Base-by-base conservation (phyloP, 2,329 filamentous ascomycete species). In the Waltergamsia citrina region DNA sequence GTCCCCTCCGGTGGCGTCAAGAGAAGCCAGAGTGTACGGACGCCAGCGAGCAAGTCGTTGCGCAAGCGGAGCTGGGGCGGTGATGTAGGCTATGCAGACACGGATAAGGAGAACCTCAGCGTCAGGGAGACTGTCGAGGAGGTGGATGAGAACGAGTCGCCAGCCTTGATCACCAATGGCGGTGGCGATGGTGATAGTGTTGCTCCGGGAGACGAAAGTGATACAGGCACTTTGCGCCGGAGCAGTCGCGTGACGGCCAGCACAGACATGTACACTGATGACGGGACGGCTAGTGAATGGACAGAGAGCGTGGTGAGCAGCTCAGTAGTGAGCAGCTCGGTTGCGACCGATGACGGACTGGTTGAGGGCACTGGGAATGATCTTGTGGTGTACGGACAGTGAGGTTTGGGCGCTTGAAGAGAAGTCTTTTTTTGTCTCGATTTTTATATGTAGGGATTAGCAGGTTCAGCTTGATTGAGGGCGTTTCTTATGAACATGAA, bases 11-110 rank as follows among this genome's bases (percentile, higher is more conserved):
- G 74, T 15, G 76, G 74, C 30, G 67, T 94, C 43, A 81, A 81
- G 60, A 72, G 84, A 39, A 88, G 81, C 53, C 81, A 88, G 52
- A 87, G 82, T 38, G 81, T 86, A 43, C 79, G 83, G 46, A 75
- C 74, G 16, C 68, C 76, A 19, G 39, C 44, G 16, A 44, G 41
- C 24, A 65, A 67, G 18, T 60, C 63, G 1, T 52, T 74, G 30
- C 69, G 82, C 31, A 86, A 87, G 58, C 64, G 69, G 28, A 85
- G 81, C 48, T 86, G 81, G 81, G 75, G 70, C 20, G 73, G 71
- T 12, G 63, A 53, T 35, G 50, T 49, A 29, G 58, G 56, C 3
- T 68, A 70, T 33, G 71, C 65, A 4, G 67, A 70, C 17, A 56
- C 74, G 14, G 65, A 73, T 38, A 80, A 81, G 53, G 78, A 81